Percentiles rank a stretch among this genome's conserved stretches.
Conservation (phyloP, 2,329 filamentous ascomycete species). For the Exophiala calicioides region DNA sequence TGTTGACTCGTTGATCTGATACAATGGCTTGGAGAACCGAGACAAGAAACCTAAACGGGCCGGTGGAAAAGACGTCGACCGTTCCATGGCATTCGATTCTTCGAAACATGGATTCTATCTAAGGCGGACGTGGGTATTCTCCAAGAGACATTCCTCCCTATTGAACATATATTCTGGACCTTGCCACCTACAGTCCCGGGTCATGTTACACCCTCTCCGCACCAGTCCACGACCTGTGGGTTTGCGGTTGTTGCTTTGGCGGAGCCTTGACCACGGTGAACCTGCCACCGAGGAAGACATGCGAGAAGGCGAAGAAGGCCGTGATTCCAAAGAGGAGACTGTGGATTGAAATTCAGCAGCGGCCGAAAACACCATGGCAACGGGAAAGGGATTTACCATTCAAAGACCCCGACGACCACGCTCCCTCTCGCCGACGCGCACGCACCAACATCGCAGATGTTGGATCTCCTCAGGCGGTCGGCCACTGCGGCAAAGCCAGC, state of each 20-base stretch:
- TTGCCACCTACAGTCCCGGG: no score
- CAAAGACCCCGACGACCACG: conserved; percentile 50
- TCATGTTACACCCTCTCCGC: conserved; percentile 15
- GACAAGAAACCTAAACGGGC: no score
- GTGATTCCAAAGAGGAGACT: conserved; percentile 21
- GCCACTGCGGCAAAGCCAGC: conserved; percentile 74
- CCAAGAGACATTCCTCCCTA: no score
- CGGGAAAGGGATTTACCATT: conserved; percentile 43
- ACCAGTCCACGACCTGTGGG: conserved; percentile 19
- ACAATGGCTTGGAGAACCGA: no score
- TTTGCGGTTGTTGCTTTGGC: conserved; percentile 8
- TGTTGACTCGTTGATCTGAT: no score
- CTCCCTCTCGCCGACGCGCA: conserved; percentile 62
- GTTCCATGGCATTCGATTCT: no score
- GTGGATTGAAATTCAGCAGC: background rate
- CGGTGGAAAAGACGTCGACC: no score
- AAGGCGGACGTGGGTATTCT: no score
- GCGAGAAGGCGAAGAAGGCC: conserved; percentile 24
- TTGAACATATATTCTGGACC: no score
- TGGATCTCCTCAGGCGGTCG: conserved; percentile 60
- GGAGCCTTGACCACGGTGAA: conserved; percentile 11
- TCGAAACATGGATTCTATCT: no score
- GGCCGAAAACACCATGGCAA: background rate
- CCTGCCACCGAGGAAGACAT: conserved; percentile 25
- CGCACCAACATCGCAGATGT: conserved; percentile 54